Base-by-base conservation (phyloP, 2,329 filamentous ascomycete genomes). In the Tolypocladium ovalisporum region DNA sequence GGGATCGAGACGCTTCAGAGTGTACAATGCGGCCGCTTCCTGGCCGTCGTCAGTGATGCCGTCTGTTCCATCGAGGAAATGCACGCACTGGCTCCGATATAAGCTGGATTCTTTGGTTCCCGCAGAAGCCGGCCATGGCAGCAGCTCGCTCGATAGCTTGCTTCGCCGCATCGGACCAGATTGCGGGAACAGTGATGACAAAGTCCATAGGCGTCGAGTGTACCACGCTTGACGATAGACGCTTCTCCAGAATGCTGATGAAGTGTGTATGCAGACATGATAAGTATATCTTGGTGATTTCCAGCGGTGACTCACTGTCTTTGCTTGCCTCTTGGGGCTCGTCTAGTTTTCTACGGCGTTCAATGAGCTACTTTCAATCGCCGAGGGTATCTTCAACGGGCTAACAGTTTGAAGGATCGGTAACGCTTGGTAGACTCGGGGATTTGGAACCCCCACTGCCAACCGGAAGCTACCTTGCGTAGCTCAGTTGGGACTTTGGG, bases 141-240 rank as follows among this genome's bases (percentile, higher is more conserved):
- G 71, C 71, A 1, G 71, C 71, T 35, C 70, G 63, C 58, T 73
- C 71, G 12, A 79, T 83, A 39, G 74, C 74, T 47, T 79, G 72
- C 55, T 80, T 82, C 35, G 80, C 79, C 6, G 71, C 70, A 51
- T 82, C 79, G 40, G 76, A 79, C 81, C 81, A 84, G 9, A 84
- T 79, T 6, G 81, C 80, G 0, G 81, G 81, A 0, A 84, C 80
- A 0, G 81, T 82, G 24, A 84, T 68, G 51, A 83, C 74, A 57
- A 81, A 82, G 56, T 83, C 75, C 60, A 81, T 72, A 0, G 75
- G 71, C 0, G 71, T 80, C 22, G 68, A 73, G 4, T 68, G 67
- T 6, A 80, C 67, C 24, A 78, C 70, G 2, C 69, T 69, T 1
- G 67, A 65, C 2, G 76, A 75, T 1, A 82, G 64, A 5, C 72